phyloP scores from a whole-genome alignment of 2,329 filamentous ascomycete genomes.

The Fusarium napiforme region DNA sequence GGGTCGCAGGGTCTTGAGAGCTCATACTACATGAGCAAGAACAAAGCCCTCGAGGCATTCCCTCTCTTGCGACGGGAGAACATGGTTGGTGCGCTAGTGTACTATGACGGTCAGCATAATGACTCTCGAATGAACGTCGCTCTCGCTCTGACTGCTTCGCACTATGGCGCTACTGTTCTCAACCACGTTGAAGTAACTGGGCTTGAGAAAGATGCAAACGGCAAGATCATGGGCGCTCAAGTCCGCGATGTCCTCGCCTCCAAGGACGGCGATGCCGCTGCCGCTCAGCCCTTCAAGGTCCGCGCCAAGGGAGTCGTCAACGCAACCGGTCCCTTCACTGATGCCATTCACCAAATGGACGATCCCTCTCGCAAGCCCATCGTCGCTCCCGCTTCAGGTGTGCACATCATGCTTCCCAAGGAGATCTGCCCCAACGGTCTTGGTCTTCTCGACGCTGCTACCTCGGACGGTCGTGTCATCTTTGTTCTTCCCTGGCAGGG shows the following conservation, averaged over 20 bases:
- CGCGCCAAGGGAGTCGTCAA: conserved; percentile 85
- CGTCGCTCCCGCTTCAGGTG: conserved; percentile 82
- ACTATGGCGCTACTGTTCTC: conserved; percentile 82
- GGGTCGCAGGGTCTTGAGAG: conserved; percentile 85
- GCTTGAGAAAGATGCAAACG: conserved; percentile 76
- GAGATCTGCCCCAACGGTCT: conserved; percentile 83
- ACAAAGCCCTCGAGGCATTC: conserved; percentile 80
- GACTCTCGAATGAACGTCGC: conserved; percentile 90
- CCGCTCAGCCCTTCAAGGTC: conserved; percentile 68
- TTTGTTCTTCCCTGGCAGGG: conserved; percentile 91
- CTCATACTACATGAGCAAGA: conserved; percentile 83
- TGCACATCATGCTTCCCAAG: conserved; percentile 84
- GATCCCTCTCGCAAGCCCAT: conserved; percentile 75
- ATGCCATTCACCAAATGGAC: conserved; percentile 84
- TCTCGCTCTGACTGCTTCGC: conserved; percentile 80
- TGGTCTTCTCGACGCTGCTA: conserved; percentile 83
- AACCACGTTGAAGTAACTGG: conserved; percentile 84
- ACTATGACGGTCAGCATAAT: conserved; percentile 89
- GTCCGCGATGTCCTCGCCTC: conserved; percentile 67
- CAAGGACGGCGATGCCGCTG: conserved; percentile 66
- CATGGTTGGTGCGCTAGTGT: conserved; percentile 81
- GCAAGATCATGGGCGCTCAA: conserved; percentile 75
- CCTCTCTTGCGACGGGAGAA: conserved; percentile 80
- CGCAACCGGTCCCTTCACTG: conserved; percentile 84
- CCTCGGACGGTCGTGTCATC: conserved; percentile 84